Base-by-base conservation (phyloP, 2,329 filamentous ascomycete species). In the Colletotrichum neosansevieriae region DNA sequence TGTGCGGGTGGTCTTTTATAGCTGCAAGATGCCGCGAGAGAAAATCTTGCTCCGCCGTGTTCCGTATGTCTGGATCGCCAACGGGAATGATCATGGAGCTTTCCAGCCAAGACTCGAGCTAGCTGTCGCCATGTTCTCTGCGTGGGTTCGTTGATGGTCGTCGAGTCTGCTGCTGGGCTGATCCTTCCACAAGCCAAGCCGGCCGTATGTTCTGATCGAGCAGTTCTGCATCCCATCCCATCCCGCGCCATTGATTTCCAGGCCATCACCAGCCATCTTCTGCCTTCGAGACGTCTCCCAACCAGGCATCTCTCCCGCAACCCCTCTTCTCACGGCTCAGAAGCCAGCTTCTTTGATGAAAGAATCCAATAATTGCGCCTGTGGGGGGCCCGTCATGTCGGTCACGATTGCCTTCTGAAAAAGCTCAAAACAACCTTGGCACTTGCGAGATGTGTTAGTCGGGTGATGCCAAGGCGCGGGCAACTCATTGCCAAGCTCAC, bases 401-500 rank as follows among this genome's bases (percentile, higher is more conserved):
- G 66, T n/a, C 61, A 66, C 36, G 49, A 60, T 19, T 60, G 34
- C 54, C 38, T 65, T 50, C 34, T 34, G 45, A 19, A 15, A 38
- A 40, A 17, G 34, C 19, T 24, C n/a, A 21, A 45, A 49, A 44
- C 12, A 21, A 58, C 36, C 54, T 66, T 32, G 34, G 38, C 49
- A 40, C 42, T 34, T 69, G 61, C 56, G 54, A 65, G 54, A 40
- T 53, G 54, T 66, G 36, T 45, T 38, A 66, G 66, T 66, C 34
- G 62, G 66, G 56, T 60, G 61, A 59, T 50, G 61, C 66, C 66
- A 69, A 69, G 66, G 38, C 40, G 54, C 42, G 56, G 49, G 49
- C 61, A 40, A 61, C 61, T 66, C 49, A 50, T 13, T 29, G 65
- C 66, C 66, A 69, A 69, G 66, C 61, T 69, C 56, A 59, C 54